Conservation (phyloP, 2,329 filamentous ascomycete genomes). For the Colletotrichum gloeosporioides region DNA sequence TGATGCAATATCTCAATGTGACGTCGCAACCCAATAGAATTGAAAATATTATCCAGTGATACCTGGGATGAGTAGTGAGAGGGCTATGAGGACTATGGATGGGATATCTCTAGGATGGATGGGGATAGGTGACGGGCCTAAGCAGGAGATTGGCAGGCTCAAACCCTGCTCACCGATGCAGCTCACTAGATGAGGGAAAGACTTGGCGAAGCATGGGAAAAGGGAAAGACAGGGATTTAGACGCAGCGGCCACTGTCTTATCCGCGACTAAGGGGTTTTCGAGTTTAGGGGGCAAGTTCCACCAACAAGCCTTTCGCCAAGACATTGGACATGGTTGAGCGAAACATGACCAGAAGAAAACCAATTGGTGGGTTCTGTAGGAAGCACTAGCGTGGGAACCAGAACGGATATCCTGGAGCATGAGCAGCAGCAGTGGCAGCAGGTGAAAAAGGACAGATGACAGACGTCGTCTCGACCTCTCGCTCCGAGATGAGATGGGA, state of each 20-base stretch:
- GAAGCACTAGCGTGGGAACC: not conserved
- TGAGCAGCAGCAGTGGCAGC: not conserved
- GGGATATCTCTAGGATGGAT: not conserved
- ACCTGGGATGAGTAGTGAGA: not conserved
- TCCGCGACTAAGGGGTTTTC: slow-evolving; percentile 15
- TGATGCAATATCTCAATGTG: not conserved
- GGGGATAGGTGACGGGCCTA: slow-evolving; percentile 2
- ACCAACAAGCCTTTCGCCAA: slow-evolving; percentile 11
- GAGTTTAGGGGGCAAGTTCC: slow-evolving; percentile 11
- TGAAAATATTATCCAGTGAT: not conserved
- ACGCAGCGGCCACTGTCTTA: slow-evolving; percentile 13
- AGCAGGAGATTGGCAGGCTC: slow-evolving; percentile 9
- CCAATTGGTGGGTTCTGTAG: slow-evolving; percentile 3
- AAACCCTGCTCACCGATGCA: slow-evolving; percentile 11
- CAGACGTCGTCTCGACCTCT: not conserved
- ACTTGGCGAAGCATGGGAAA: not conserved
- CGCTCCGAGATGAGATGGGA: slow-evolving; percentile 7
- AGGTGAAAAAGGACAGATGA: not conserved
- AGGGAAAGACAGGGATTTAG: not conserved
- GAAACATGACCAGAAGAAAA: slow-evolving; percentile 10
- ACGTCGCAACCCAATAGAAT: not conserved
- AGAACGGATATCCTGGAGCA: not conserved
- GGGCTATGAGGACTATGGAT: not conserved
- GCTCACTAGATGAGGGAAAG: not conserved
- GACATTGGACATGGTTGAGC: not conserved